Conservation (phyloP, 441 rosid genomes). For the Pelargonium australe region DNA sequence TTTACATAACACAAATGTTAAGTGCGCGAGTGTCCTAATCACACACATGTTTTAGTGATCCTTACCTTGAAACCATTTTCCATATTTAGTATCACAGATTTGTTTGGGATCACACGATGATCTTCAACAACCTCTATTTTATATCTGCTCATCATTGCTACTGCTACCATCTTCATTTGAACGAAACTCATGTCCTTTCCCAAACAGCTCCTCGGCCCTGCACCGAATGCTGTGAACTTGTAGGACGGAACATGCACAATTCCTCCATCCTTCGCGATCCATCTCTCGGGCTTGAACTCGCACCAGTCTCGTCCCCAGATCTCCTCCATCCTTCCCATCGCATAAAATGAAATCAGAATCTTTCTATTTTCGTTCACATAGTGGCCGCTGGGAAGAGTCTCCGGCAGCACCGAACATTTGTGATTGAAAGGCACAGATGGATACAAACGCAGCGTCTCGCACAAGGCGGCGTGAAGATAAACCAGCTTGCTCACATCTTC, state of each 20-base stretch:
- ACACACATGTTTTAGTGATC: too few species aligned
- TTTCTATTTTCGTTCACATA: neutral
- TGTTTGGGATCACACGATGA: too few species aligned
- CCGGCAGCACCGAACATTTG: slow-evolving; percentile 11
- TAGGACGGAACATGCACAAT: slow-evolving; percentile 5
- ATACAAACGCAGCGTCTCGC: slow-evolving; percentile 24
- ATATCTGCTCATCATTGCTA: too few species aligned
- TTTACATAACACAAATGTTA: too few species aligned
- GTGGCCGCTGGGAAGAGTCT: slow-evolving; percentile 27
- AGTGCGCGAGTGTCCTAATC: too few species aligned
- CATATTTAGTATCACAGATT: too few species aligned
- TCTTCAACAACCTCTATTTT: too few species aligned
- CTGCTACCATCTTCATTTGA: too few species aligned
- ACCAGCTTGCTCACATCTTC: slow-evolving; percentile 16
- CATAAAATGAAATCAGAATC: slow-evolving; percentile 10
- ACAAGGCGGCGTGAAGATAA: slow-evolving; percentile 27
- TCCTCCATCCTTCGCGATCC: slow-evolving; percentile 16
- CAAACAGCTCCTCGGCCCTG: slow-evolving; percentile 17
- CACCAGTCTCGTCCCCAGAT: slow-evolving; percentile 28
- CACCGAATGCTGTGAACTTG: slow-evolving; percentile 19
- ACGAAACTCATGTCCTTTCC: slow-evolving; percentile 14
- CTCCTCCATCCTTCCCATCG: slow-evolving; percentile 25
- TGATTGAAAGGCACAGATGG: slow-evolving; percentile 22
- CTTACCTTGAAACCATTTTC: too few species aligned
- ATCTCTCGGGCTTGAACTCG: slow-evolving; percentile 28